Conservation (phyloP, 495 filamentous ascomycete genomes). For the Penicillium macrosclerotiorum region DNA sequence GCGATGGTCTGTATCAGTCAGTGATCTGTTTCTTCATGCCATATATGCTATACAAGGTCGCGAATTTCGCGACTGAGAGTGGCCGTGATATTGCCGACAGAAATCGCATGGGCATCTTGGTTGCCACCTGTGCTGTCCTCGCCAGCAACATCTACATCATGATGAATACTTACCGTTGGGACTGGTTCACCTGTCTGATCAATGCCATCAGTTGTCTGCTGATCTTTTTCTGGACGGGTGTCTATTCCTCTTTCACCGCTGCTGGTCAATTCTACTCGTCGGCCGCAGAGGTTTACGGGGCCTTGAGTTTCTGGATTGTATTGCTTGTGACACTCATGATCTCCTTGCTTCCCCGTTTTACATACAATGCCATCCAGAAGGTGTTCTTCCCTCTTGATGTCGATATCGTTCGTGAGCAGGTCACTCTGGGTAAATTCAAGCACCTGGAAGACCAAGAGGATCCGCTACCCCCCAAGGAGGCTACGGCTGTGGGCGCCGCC, state of each 20-base stretch:
- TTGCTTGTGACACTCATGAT: slow-evolving; percentile 71
- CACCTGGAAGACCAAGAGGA: slow-evolving; percentile 57
- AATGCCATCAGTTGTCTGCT: slow-evolving; percentile 77
- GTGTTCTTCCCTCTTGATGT: slow-evolving; percentile 88
- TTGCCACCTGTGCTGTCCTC: slow-evolving; percentile 75
- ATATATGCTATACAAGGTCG: slow-evolving; percentile 70
- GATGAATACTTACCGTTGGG: slow-evolving; percentile 96
- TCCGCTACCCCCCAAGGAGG: slow-evolving; percentile 37
- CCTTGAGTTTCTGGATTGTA: slow-evolving; percentile 83
- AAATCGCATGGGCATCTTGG: slow-evolving; percentile 77
- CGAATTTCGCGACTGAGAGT: slow-evolving; percentile 61
- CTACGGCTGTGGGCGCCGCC: slow-evolving; percentile 13
- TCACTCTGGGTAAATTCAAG: slow-evolving; percentile 75
- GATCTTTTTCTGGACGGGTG: slow-evolving; percentile 95
- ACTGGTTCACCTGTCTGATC: slow-evolving; percentile 87
- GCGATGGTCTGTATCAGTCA: slow-evolving; percentile 92
- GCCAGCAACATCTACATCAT: slow-evolving; percentile 89
- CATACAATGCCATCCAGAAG: slow-evolving; percentile 84
- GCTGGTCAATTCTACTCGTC: slow-evolving; percentile 74
- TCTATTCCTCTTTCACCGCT: slow-evolving; percentile 71
- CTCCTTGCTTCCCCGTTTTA: slow-evolving; percentile 81
- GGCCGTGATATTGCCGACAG: slow-evolving; percentile 74
- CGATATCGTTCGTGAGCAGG: slow-evolving; percentile 93
- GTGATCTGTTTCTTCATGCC: slow-evolving; percentile 90
- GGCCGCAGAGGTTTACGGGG: slow-evolving; percentile 73